phyloP scores from a whole-genome alignment of 148 eudicot species.

The Heliamphora exappendiculata region DNA sequence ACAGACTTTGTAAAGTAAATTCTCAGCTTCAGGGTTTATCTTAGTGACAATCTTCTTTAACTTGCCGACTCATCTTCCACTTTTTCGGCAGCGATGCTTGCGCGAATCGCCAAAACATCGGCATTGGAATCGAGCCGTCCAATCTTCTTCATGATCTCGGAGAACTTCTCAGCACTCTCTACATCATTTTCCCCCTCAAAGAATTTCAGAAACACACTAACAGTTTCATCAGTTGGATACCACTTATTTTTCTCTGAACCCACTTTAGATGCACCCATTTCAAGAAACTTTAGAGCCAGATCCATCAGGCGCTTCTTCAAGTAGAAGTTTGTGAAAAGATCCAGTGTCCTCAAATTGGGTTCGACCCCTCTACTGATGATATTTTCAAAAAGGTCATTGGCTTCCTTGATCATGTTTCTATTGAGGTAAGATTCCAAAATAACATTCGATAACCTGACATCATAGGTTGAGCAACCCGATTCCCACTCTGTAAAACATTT shows the following conservation, averaged over 20 bases:
- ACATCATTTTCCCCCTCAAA: conserved; percentile 31
- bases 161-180: conserved; percentile 25
- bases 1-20: background rate
- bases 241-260: conserved; percentile 9
- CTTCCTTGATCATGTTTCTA: conserved; percentile 40
- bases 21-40: conserved; percentile 11
- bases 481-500: conserved; percentile 46
- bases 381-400: conserved; percentile 24
- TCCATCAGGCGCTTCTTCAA: conserved; percentile 29
- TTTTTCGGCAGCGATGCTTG: conserved; percentile 4
- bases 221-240: conserved; percentile 38
- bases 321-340: conserved; percentile 22
- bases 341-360: conserved; percentile 32
- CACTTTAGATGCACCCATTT: conserved; percentile 25
- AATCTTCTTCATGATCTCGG: conserved; percentile 36
- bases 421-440: conserved; percentile 38
- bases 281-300: conserved; percentile 38
- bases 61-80: background rate
- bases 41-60: background rate
- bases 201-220: conserved; percentile 22
- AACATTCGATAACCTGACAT: conserved; percentile 39
- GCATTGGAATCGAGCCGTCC: conserved; percentile 23
- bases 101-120: conserved; percentile 7
- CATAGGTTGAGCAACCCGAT: conserved; percentile 27
- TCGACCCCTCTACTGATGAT: conserved; percentile 16